Base-by-base conservation (phyloP, 2,329 filamentous ascomycete species). In the Sclerotinia subarctica region DNA sequence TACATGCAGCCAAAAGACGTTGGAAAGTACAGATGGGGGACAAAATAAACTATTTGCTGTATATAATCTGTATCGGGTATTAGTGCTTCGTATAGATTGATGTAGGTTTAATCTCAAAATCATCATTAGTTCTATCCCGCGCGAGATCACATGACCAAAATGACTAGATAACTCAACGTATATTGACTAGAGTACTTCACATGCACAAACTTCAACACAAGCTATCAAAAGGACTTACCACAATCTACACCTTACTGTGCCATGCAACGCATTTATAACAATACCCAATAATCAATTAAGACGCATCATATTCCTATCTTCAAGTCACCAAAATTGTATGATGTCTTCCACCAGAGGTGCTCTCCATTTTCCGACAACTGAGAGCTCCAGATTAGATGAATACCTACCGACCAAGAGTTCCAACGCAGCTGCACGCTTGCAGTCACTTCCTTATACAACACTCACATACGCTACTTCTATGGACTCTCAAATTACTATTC, bases 381-480 rank as follows among this genome's bases (percentile, higher is more conserved):
- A 51, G 21, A 64, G 68, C n/a, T n/a, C 46, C 15, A 32, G 21
- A 26, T 26, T 63, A 17, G 46, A 51, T n/a, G 44, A 64, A 42
- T 51, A 64, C 46, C 65, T 69, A 64, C 59, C 66, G 56, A 32
- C 60, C 15, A 35, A 64, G 46, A 58, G n/a, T 21, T 56, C 24
- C 21, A 42, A 32, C 29, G 17, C 29, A 29, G n/a, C 49, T 21
- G 44, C 63, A n/a, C n/a, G 29, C 8, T 38, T 5, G 6, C n/a
- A 35, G 19, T 11, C 64, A 32, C 53, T 68, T 11, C 77, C 84
- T 17, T 85, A 85, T 76, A 85, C 93, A 62, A 97, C 94, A 2
- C 83, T 97, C 52, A 97, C 94, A 17, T 98, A 94, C 79, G 94
- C 95, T 29, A 90, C 90, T 15, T 97, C 94, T 5, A 89, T 99